A percentile compares a stretch with the other conserved stretches of the same genome.
Conservation (phyloP, 148 eudicot genomes). For the Camellia japonica region DNA sequence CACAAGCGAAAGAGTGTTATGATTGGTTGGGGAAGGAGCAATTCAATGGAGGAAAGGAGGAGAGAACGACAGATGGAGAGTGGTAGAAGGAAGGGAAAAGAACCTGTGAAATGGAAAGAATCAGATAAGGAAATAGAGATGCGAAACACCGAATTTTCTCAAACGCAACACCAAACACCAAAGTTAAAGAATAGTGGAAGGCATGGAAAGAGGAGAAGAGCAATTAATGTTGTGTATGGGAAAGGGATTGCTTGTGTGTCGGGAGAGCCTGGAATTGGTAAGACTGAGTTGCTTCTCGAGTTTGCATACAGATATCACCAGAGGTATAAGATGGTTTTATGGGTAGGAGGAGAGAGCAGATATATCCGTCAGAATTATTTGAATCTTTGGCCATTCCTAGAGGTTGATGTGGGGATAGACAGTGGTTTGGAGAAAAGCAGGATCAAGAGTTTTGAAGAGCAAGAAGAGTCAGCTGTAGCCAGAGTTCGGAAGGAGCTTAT, state of each 20-base stretch:
- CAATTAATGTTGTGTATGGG: constrained; percentile 63
- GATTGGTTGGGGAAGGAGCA: constrained; percentile 71
- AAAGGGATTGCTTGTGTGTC: constrained; percentile 89
- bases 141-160: constrained; percentile 54
- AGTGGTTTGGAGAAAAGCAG: constrained; percentile 61
- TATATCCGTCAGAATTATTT: constrained; percentile 90
- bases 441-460: constrained; percentile 84
- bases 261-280: constrained; percentile 93
- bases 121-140: constrained; percentile 92
- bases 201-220: constrained; percentile 51
- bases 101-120: constrained; percentile 83
- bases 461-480: constrained; percentile 83
- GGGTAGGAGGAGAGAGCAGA: constrained; percentile 97
- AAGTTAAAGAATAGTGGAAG: constrained; percentile 45
- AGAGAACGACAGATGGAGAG: constrained; percentile 32
- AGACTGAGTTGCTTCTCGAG: constrained; percentile 91
- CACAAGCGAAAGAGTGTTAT: constrained; percentile 64
- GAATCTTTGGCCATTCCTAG: constrained; percentile 76
- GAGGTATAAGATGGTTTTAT: constrained; percentile 87
- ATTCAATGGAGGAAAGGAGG: constrained; percentile 53
- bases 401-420: constrained; percentile 81
- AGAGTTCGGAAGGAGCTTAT: constrained; percentile 83
- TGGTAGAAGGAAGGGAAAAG: constrained; percentile 68
- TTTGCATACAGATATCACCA: constrained; percentile 87
- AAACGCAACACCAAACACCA: constrained; percentile 29